Evolutionary conservation across 371 early-diverging fungal genomes (phyloP), one percentile per base, ranked within the genome.

Genomic region (Mucor racemosus): DNA sequence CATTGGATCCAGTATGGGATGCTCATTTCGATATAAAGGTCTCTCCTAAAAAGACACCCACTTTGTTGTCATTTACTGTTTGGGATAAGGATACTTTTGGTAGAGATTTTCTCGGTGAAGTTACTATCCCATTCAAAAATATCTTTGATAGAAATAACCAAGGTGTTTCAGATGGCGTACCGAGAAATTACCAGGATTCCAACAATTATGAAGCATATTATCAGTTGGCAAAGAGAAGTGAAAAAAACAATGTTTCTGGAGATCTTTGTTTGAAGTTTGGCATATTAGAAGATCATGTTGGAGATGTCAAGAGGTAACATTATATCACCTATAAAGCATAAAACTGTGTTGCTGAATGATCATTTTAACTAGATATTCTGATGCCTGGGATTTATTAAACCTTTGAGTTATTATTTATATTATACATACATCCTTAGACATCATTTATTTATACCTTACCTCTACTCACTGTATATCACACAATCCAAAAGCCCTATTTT

Each of bases 1-100:
- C 84, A 13, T 72, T 95, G 48, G 85, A 89, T 62, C 95, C 95
- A 1, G 84, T 79, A 21, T 95, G 95, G 94, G 84, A 92, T 60
- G 85, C 79, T 10, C 74, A 84, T 56, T 91, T 92, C 71, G 90
- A 90, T 38, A 84, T 92, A 72, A 76, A 75, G 19, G 48, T 90
- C 26, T 71, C 82, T 13, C 69, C 78, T 14, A 72, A 75, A 50
- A 80, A 80, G 19, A 64, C 78, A 15, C 86, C 87, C 1, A 72
- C 74, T 7, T 60, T 76, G 8, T 68, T 87, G 36, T 72, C 75
- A 17, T 70, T 88, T 21, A 85, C 82, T 21, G 84, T 90, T 21
- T 88, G 89, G 89, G 87, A 86, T 67, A 86, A 84, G 64, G 87
- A 88, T 74, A 78, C 83, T 11, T 84, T 87, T 72, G 83, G 86